phyloP scores from a whole-genome alignment of 352 stramenopile genomes.

The Phytophthora tubulina region DNA sequence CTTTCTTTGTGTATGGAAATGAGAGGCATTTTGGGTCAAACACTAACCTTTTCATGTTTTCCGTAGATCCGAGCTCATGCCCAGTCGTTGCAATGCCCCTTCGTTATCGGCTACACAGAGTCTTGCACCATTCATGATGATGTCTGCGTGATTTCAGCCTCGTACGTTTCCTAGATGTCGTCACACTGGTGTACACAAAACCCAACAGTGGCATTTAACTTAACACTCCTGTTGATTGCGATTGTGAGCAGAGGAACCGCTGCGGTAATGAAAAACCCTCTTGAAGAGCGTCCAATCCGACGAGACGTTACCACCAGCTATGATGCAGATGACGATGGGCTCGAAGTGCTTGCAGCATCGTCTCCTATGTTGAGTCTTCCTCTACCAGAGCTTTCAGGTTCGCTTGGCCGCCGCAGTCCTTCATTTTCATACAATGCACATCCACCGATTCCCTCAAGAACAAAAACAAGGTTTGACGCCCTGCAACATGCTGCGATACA shows the following conservation, averaged over 20 bases:
- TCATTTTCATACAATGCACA: constrained; percentile 49
- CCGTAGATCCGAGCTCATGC: constrained; percentile 94
- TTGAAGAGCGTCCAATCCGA: constrained; percentile 43
- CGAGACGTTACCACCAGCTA: constrained; percentile 55
- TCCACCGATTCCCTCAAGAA: constrained; percentile 35
- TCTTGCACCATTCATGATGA: constrained; percentile 98
- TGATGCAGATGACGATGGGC: constrained; percentile 53
- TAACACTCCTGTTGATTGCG: not conserved
- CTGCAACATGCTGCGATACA: not conserved
- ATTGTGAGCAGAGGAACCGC: constrained; percentile 66
- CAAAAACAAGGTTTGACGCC: constrained; percentile 42
- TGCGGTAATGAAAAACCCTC: constrained; percentile 80
- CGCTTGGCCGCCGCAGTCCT: constrained; percentile 55
- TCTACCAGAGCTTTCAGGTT: constrained; percentile 46
- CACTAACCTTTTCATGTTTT: not conserved
- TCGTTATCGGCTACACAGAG: constrained; percentile 97
- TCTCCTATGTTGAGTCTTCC: constrained; percentile 49
- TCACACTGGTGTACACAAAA: not conserved
- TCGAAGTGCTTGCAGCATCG: constrained; percentile 37
- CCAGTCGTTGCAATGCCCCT: constrained; percentile 95
- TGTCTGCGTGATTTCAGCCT: constrained; percentile 97
- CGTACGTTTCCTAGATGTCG: constrained; percentile 49
- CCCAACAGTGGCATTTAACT: not conserved
- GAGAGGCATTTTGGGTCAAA: not conserved
- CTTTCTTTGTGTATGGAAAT: not conserved